phyloP scores from a whole-genome alignment of 2,329 filamentous ascomycete species.

The Pestalotiopsis fici region DNA sequence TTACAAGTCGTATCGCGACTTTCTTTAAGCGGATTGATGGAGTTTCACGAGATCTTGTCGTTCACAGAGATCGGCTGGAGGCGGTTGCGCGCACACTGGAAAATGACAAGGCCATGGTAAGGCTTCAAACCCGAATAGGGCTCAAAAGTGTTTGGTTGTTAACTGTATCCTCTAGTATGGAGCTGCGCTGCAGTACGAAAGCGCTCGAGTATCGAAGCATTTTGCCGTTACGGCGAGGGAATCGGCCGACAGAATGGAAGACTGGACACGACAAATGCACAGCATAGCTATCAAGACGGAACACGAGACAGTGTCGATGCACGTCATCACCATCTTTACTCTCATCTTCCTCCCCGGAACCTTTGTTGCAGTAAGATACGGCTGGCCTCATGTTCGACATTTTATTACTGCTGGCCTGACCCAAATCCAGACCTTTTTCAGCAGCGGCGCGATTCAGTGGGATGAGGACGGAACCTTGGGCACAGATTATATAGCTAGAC shows the following conservation, averaged over 20 bases:
- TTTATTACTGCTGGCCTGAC: not conserved
- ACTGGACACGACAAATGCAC: constrained; percentile 44
- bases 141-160: not conserved
- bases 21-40: constrained; percentile 16
- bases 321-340: not conserved
- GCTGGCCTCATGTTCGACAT: not conserved
- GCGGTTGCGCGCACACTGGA: constrained; percentile 15
- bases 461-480: constrained; percentile 5
- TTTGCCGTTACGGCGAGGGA: constrained; percentile 20
- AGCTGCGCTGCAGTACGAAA: constrained; percentile 22
- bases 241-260: constrained; percentile 18
- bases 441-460: constrained; percentile 7
- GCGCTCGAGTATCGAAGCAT: constrained; percentile 18
- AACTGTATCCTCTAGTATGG: constrained; percentile 17
- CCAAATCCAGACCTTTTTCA: constrained; percentile 9
- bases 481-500: not conserved
- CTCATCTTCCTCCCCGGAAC: constrained; percentile 3
- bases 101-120: constrained; percentile 17
- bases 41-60: constrained; percentile 17
- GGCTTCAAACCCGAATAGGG: not conserved
- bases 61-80: constrained; percentile 13
- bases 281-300: constrained; percentile 53
- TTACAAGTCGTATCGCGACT: constrained; percentile 8
- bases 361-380: constrained; percentile 8
- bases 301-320: constrained; percentile 16